A percentile compares a stretch with the other conserved stretches of the same genome.
These are phyloP conservation scores for Fusarium sp. DNA, from an alignment of 2,329 filamentous ascomycete species.

Conservation along the genomic window DNA sequence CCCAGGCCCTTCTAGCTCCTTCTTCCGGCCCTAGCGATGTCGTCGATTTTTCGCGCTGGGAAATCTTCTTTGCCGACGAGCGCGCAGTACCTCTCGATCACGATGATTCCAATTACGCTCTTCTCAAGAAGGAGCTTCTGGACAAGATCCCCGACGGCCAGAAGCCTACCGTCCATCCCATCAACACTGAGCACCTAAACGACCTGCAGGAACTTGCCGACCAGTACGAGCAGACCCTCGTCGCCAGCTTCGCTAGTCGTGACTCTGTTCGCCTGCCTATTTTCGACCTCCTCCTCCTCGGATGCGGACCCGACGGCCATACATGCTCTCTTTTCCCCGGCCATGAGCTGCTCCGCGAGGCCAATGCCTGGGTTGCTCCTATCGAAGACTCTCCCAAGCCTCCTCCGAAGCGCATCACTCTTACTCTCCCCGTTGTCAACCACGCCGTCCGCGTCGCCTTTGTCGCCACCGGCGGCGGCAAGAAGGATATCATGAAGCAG, in stretches of 20 bases:
- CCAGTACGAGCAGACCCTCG: constrained; percentile 89
- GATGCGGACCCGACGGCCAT: constrained; percentile 95
- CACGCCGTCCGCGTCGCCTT: constrained; percentile 90
- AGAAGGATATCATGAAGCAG: constrained; percentile 90
- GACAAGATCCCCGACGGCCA: constrained; percentile 81
- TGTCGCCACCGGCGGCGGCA: constrained; percentile 87
- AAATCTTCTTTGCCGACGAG: constrained; percentile 99
- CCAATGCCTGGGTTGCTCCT: constrained; percentile 88
- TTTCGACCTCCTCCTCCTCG: constrained; percentile 93
- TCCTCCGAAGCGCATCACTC: constrained; percentile 87
- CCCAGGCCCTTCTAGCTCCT: constrained; percentile 78
- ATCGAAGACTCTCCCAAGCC: constrained; percentile 97
- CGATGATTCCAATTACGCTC: constrained; percentile 91
- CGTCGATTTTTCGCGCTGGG: constrained; percentile 86
- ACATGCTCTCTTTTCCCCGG: constrained; percentile 96
- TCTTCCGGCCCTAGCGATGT: constrained; percentile 66
- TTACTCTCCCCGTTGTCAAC: constrained; percentile 89
- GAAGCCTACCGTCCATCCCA: constrained; percentile 79
- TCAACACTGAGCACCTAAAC: constrained; percentile 72
- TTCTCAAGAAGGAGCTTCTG: constrained; percentile 87
- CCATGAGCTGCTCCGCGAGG: constrained; percentile 86
- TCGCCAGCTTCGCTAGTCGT: constrained; percentile 85
- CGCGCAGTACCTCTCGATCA: constrained; percentile 92
- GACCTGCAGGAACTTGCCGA: constrained; percentile 94
- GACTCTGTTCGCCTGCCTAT: constrained; percentile 95